Evolutionary conservation across 129 eudicot species (phyloP).

Genomic region (Escallonia herrerae): DNA sequence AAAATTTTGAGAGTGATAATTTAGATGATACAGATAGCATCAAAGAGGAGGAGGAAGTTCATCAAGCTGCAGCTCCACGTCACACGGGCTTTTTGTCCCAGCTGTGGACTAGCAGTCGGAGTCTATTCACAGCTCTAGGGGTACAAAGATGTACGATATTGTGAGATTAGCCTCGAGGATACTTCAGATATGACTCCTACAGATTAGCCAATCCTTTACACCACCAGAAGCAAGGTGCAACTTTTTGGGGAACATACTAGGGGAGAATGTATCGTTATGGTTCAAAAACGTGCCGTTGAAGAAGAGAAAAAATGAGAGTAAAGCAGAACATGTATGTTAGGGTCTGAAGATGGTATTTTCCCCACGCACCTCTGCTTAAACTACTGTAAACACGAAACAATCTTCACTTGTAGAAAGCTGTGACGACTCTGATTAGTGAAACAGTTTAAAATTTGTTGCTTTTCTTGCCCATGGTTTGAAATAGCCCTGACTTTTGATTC

Average conservation of each 20-base stretch:
- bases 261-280: neutral
- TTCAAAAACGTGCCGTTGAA: neutral
- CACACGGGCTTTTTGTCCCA: slow-evolving; percentile 38
- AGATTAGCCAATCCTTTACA: too few species aligned
- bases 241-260: neutral
- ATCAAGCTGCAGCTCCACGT: slow-evolving; percentile 29
- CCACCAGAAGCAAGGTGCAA: too few species aligned
- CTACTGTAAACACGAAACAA: too few species aligned
- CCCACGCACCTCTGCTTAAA: too few species aligned
- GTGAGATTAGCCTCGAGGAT: slow-evolving; percentile 16
- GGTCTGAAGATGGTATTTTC: too few species aligned
- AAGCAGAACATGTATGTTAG: too few species aligned
- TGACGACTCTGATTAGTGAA: too few species aligned
- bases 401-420: too few species aligned
- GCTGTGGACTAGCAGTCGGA: slow-evolving; percentile 42
- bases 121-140: slow-evolving; percentile 51
- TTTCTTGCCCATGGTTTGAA: too few species aligned
- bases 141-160: slow-evolving; percentile 64
- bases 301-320: neutral
- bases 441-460: too few species aligned
- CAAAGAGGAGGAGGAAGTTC: slow-evolving; percentile 38
- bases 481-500: too few species aligned
- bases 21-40: slow-evolving; percentile 27
- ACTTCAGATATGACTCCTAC: too few species aligned
- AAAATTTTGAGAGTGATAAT: slow-evolving; percentile 18